A percentile compares a stretch with the other conserved stretches of the same genome.
phyloP scores from a whole-genome alignment of 1,284 basidiomycete species.

The Papiliotrema flavescens region DNA sequence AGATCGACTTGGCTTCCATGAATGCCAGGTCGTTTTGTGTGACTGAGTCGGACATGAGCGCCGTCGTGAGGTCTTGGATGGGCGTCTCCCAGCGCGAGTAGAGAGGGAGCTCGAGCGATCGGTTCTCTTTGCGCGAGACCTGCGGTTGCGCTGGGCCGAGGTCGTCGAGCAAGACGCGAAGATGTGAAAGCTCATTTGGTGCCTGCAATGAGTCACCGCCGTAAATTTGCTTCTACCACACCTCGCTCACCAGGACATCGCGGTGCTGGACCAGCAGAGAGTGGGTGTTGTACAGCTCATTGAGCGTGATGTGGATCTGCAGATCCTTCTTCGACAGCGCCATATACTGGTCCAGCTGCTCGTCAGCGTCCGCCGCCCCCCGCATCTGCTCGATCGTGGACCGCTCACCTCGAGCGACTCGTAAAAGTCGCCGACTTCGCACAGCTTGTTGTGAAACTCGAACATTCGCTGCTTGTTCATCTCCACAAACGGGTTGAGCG shows the following conservation, averaged over 20 bases:
- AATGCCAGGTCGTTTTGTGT: constrained; percentile 98
- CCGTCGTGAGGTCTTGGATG: constrained; percentile 93
- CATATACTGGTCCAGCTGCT: constrained; percentile 99
- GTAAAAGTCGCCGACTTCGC: constrained; percentile 99
- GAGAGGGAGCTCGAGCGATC: constrained; percentile 83
- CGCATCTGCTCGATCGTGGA: too few species aligned
- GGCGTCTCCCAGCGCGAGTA: constrained; percentile 99
- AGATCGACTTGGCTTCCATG: constrained; percentile 99
- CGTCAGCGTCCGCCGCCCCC: background rate
- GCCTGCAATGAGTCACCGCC: constrained; percentile 56
- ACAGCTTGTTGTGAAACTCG: constrained; percentile 90
- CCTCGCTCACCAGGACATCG: constrained; percentile 73
- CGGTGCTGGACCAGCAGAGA: constrained; percentile 91
- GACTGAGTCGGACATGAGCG: constrained; percentile 86
- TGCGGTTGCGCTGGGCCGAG: constrained; percentile 87
- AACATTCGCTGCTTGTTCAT: constrained; percentile 97
- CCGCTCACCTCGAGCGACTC: constrained; percentile 88
- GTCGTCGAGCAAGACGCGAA: constrained; percentile 93
- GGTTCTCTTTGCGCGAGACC: constrained; percentile 96
- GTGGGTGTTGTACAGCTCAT: constrained; percentile 98
- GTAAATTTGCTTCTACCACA: background rate
- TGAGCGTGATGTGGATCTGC: constrained; percentile 97
- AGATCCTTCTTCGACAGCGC: constrained; percentile 98
- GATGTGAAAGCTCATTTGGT: constrained; percentile 93
- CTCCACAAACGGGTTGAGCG: constrained; percentile 96